A percentile compares a stretch with the other conserved stretches of the same genome.
Evolutionary conservation across 306 rosid genomes (phyloP).

Genomic region (Cercis canadensis): DNA sequence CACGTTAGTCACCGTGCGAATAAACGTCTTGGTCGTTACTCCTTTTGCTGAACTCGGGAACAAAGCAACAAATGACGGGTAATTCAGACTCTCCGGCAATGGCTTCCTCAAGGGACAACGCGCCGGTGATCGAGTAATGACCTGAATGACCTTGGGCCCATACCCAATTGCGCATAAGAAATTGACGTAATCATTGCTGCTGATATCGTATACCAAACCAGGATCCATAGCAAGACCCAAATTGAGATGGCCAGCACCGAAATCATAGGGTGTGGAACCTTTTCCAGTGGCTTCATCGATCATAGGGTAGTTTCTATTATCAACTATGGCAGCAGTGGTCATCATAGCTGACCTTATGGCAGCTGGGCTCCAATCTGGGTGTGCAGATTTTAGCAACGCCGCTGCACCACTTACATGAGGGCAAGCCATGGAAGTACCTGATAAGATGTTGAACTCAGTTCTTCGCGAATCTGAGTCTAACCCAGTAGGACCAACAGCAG

Average conservation of each 20-base stretch:
- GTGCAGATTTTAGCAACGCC: slow-evolving; percentile 71
- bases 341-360: slow-evolving; percentile 72
- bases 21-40: slow-evolving; percentile 45
- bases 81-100: slow-evolving; percentile 63
- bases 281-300: slow-evolving; percentile 65
- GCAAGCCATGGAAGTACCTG: slow-evolving; percentile 85
- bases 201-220: slow-evolving; percentile 67
- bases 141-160: slow-evolving; percentile 62
- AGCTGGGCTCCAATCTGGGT: slow-evolving; percentile 77
- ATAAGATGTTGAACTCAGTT: slow-evolving; percentile 71
- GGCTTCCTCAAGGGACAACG: slow-evolving; percentile 59
- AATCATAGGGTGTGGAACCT: slow-evolving; percentile 55
- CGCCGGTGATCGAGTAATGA: slow-evolving; percentile 49
- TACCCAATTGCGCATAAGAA: slow-evolving; percentile 59
- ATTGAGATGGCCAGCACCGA: slow-evolving; percentile 71
- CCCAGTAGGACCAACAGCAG: slow-evolving; percentile 72
- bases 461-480: slow-evolving; percentile 56
- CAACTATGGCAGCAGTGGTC: slow-evolving; percentile 57
- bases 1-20: slow-evolving; percentile 69
- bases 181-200: slow-evolving; percentile 53
- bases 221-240: slow-evolving; percentile 73
- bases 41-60: slow-evolving; percentile 49
- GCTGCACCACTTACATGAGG: slow-evolving; percentile 87
- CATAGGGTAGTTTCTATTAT: slow-evolving; percentile 56
- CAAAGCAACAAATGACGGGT: slow-evolving; percentile 62